Evolutionary conservation across 2,329 filamentous ascomycete species (phyloP).

Genomic region (Aspergillus chevalieri): DNA sequence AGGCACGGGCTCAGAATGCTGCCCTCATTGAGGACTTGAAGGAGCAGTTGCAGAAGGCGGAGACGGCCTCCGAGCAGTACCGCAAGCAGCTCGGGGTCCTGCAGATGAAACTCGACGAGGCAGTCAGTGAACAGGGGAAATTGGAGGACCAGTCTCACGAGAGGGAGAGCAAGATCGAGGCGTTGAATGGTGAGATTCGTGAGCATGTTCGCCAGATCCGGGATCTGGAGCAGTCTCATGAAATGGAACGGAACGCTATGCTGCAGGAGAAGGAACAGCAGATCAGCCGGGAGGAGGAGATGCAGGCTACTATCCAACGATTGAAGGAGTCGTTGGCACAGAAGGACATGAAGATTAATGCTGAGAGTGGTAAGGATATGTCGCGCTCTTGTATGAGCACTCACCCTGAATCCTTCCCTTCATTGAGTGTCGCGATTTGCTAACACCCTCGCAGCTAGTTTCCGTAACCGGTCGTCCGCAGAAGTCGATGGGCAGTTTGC

Average conservation of each 20-base stretch:
- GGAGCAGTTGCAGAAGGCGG: slow-evolving; percentile 73
- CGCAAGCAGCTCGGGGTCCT: slow-evolving; percentile 80
- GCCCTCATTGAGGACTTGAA: slow-evolving; percentile 78
- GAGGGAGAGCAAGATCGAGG: slow-evolving; percentile 74
- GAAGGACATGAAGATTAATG: slow-evolving; percentile 53
- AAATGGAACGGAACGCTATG: slow-evolving; percentile 79
- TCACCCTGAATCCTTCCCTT: not conserved
- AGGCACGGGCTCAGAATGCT: slow-evolving; percentile 71
- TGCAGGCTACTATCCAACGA: slow-evolving; percentile 83
- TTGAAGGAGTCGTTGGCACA: slow-evolving; percentile 84
- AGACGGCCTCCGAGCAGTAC: slow-evolving; percentile 68
- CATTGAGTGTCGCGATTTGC: slow-evolving; percentile 3
- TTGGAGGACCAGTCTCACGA: slow-evolving; percentile 86
- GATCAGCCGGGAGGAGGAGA: slow-evolving; percentile 75
- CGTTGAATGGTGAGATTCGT: slow-evolving; percentile 75
- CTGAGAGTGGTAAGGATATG: slow-evolving; percentile 46
- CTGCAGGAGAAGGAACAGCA: slow-evolving; percentile 90
- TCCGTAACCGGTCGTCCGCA: slow-evolving; percentile 50
- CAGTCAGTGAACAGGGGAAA: slow-evolving; percentile 72
- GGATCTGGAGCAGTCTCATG: slow-evolving; percentile 88
- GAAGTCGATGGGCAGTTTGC: slow-evolving; percentile 78
- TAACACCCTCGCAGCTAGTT: slow-evolving; percentile 32
- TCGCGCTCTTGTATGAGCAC: slow-evolving; percentile 47
- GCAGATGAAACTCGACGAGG: slow-evolving; percentile 79
- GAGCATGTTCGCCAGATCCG: slow-evolving; percentile 76